A percentile compares a stretch with the other conserved stretches of the same genome.
Evolutionary conservation across 2,329 filamentous ascomycete genomes (phyloP).

Genomic region (Alternaria solani): DNA sequence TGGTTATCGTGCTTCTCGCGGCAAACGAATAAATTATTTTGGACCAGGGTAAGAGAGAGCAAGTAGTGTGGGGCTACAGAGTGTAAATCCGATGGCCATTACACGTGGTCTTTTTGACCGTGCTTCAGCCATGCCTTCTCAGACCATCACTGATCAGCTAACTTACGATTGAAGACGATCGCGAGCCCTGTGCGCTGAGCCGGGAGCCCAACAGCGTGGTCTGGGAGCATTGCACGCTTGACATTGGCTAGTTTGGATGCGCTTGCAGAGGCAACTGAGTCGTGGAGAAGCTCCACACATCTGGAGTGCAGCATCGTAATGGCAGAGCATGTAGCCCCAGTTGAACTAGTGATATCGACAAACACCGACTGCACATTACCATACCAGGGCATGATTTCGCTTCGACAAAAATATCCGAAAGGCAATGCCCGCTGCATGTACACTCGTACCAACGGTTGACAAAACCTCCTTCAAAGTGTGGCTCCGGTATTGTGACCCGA

Average conservation of each 20-base stretch:
- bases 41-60: constrained; percentile 5
- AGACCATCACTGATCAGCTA: constrained; percentile 15
- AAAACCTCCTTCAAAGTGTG: constrained; percentile 11
- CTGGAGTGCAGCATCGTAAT: constrained; percentile 16
- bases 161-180: constrained; percentile 29
- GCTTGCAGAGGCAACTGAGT: constrained; percentile 38
- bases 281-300: constrained; percentile 19
- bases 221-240: constrained; percentile 33
- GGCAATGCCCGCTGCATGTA: constrained; percentile 25
- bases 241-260: constrained; percentile 35
- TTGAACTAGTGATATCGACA: not conserved
- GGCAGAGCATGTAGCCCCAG: not conserved
- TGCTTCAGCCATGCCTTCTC: constrained; percentile 17
- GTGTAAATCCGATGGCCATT: constrained; percentile 15
- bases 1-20: constrained; percentile 46
- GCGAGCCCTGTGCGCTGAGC: constrained; percentile 35
- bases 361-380: constrained; percentile 2
- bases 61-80: constrained; percentile 9
- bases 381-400: constrained; percentile 8
- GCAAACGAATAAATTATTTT: constrained; percentile 26
- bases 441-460: constrained; percentile 14
- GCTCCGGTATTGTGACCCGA: constrained; percentile 18
- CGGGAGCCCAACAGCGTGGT: constrained; percentile 43
- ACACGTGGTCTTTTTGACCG: constrained; percentile 25
- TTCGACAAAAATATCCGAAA: constrained; percentile 3